Percentiles rank a stretch among this genome's conserved stretches.
Conservation (phyloP, 1,139 yeast species). For the Pneumocystis oryctolagi region DNA sequence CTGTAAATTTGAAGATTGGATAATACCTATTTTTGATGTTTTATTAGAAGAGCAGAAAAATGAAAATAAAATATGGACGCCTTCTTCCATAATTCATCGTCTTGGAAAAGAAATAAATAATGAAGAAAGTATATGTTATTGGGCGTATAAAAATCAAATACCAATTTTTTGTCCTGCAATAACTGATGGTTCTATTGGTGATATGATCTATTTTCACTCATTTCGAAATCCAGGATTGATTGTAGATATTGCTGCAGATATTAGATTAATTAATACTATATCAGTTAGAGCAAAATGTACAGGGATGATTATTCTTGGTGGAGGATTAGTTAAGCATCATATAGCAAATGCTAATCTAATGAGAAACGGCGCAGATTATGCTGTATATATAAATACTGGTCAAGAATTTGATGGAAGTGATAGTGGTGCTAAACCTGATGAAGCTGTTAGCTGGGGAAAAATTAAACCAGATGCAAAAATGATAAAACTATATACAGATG, state of each 20-base stretch:
- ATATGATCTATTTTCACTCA: slow-evolving; percentile 95
- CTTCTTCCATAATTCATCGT: slow-evolving; percentile 79
- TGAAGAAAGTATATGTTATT: slow-evolving; percentile 83
- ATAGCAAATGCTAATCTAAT: slow-evolving; percentile 93
- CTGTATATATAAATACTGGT: slow-evolving; percentile 92
- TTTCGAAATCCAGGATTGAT: slow-evolving; percentile 82
- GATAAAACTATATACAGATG: slow-evolving; percentile 91
- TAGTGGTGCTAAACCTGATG: slow-evolving; percentile 99
- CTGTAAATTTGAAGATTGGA: slow-evolving; percentile 96
- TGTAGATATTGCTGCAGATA: slow-evolving; percentile 85
- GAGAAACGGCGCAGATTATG: slow-evolving; percentile 98
- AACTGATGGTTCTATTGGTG: slow-evolving; percentile 97
- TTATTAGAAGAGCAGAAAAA: slow-evolving; percentile 82
- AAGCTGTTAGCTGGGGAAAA: slow-evolving; percentile 98
- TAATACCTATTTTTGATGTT: slow-evolving; percentile 76
- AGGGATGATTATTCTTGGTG: slow-evolving; percentile 92
- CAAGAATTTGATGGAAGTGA: slow-evolving; percentile 98
- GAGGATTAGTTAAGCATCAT: slow-evolving; percentile 92
- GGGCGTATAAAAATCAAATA: slow-evolving; percentile 94
- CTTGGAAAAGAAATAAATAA: slow-evolving; percentile 89
- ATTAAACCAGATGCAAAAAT: slow-evolving; percentile 84
- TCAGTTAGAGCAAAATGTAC: slow-evolving; percentile 93
- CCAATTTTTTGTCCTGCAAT: slow-evolving; percentile 95
- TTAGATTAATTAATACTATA: slow-evolving; percentile 76
- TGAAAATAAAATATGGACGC: slow-evolving; percentile 68